Evolutionary conservation across 2,329 filamentous ascomycete species (phyloP).

Genomic region (Neonectria neomacrospora): DNA sequence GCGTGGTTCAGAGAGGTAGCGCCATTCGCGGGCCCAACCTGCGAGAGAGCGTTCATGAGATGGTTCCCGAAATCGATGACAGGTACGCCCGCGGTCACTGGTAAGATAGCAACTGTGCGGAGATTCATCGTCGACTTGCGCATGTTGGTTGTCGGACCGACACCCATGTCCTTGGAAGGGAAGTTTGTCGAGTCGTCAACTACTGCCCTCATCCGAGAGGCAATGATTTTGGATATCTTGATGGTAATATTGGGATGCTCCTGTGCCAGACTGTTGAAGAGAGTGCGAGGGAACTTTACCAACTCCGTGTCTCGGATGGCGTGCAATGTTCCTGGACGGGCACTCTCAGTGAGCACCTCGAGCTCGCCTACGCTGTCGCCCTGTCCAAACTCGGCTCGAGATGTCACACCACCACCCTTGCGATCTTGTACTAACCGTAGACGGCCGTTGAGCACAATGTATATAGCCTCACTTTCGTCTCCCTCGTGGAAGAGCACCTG

Average conservation of each 20-base stretch:
- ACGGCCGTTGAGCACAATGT: constrained; percentile 95
- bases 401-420: constrained; percentile 82
- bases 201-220: constrained; percentile 89
- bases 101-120: constrained; percentile 90
- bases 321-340: constrained; percentile 89
- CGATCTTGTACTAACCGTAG: constrained; percentile 85
- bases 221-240: constrained; percentile 98
- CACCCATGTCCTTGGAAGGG: constrained; percentile 71
- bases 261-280: constrained; percentile 97
- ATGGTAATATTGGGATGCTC: constrained; percentile 99
- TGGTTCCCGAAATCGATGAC: constrained; percentile 95
- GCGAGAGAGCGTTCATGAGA: constrained; percentile 85
- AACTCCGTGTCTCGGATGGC: constrained; percentile 97
- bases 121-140: constrained; percentile 91
- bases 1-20: constrained; percentile 94
- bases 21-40: constrained; percentile 89
- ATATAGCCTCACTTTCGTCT: constrained; percentile 97
- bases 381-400: constrained; percentile 93
- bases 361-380: constrained; percentile 97
- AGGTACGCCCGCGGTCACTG: constrained; percentile 89
- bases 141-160: constrained; percentile 63
- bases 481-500: constrained; percentile 94
- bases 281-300: constrained; percentile 92
- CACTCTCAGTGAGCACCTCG: constrained; percentile 95
- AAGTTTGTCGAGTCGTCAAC: constrained; percentile 83